Evolutionary conservation across 192 early-diverging fungal species (phyloP).

Genomic region (Phlyctochytrium bullatum): DNA sequence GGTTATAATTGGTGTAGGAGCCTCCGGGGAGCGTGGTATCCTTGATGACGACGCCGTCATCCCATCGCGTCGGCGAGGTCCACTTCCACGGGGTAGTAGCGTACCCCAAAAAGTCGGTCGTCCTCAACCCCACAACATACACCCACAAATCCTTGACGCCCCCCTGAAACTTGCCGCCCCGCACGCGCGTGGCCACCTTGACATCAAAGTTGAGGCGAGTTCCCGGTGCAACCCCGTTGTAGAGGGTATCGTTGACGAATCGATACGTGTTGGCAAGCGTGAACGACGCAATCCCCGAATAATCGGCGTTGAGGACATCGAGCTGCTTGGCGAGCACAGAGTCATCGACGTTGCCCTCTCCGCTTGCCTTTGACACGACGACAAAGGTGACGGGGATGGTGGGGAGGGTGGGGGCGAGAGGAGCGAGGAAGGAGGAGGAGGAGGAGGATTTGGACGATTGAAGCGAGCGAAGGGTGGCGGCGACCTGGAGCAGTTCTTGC

Average conservation of each 20-base stretch:
- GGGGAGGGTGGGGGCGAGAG: too few species aligned
- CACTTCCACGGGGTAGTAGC: constrained; percentile 19
- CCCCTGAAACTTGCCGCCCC: background rate
- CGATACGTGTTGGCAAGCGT: background rate
- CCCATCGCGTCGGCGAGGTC: background rate
- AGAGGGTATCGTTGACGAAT: background rate
- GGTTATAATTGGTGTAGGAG: constrained; percentile 11
- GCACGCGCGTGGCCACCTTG: background rate
- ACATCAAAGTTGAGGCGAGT: background rate
- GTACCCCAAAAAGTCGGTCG: constrained; percentile 1
- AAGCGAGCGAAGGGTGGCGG: too few species aligned
- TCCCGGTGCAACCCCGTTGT: background rate
- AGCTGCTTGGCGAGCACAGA: background rate
- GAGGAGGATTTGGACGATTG: too few species aligned
- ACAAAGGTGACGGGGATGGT: too few species aligned
- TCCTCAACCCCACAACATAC: background rate
- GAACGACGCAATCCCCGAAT: background rate
- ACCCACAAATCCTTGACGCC: background rate
- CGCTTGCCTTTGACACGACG: too few species aligned
- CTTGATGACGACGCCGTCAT: constrained; percentile 23
- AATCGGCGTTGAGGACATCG: background rate
- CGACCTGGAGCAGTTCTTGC: too few species aligned
- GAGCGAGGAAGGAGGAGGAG: too few species aligned
- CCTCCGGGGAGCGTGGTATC: constrained; percentile 16
- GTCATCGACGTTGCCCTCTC: too few species aligned